Conservation (phyloP, 1,284 basidiomycete genomes). For the Rhodotorula sp. region DNA sequence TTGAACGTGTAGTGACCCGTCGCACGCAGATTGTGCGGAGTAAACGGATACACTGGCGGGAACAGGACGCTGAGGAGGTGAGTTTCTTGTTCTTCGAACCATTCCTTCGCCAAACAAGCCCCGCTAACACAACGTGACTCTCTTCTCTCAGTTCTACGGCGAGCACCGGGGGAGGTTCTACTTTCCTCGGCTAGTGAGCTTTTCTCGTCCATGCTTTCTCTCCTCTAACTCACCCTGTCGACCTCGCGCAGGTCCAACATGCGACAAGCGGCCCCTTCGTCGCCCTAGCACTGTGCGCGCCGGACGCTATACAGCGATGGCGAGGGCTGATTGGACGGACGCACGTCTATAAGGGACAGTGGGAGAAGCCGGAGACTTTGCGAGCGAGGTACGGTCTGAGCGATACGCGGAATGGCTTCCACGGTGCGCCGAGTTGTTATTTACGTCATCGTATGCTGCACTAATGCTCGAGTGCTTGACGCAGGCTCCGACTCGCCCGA, state of each 20-base stretch:
- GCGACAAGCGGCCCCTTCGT: constrained; percentile 42
- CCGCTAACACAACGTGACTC: too few relatives aligned
- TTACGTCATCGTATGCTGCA: too few relatives aligned
- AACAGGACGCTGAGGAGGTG: constrained; percentile 32
- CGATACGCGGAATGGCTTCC: constrained; percentile 44
- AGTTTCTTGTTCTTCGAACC: neutral
- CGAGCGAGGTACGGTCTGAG: constrained; percentile 39
- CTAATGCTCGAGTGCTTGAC: too few relatives aligned
- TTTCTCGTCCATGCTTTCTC: too few relatives aligned
- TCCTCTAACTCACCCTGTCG: neutral
- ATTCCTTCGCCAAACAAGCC: neutral
- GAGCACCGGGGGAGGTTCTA: constrained; percentile 43
- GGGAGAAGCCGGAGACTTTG: constrained; percentile 35
- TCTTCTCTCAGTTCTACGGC: constrained; percentile 38
- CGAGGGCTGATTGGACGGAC: constrained; percentile 42
- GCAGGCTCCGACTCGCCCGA: constrained; percentile 37
- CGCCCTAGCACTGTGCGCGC: constrained; percentile 39
- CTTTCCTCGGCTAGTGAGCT: constrained; percentile 40
- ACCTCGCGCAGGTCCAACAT: constrained; percentile 25
- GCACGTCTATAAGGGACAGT: constrained; percentile 41
- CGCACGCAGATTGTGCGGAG: constrained; percentile 35
- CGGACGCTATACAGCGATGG: constrained; percentile 40
- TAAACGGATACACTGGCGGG: constrained; percentile 39
- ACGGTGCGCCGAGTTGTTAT: constrained; percentile 30
- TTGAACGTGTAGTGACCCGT: too few relatives aligned